Percentiles rank a stretch among this genome's conserved stretches.
Evolutionary conservation across 306 rosid genomes (phyloP).

Genomic region (Morella rubra): DNA sequence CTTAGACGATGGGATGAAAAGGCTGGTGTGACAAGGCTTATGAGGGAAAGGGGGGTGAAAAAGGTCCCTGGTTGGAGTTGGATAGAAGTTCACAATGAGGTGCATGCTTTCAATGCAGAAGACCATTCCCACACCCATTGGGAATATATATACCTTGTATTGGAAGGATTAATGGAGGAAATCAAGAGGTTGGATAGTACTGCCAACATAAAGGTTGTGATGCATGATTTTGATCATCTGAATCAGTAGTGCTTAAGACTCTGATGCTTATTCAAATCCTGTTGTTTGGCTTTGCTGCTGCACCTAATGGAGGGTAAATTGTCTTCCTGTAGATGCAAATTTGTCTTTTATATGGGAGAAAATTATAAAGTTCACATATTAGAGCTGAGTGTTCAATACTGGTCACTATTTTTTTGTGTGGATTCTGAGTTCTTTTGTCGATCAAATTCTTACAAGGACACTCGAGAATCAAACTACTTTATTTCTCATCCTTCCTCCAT

Average conservation of each 20-base stretch:
- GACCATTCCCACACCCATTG: slow-evolving; percentile 58
- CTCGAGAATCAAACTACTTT: too few relatives aligned
- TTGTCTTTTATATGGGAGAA: not conserved
- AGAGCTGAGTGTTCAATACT: not conserved
- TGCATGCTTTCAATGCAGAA: slow-evolving; percentile 80
- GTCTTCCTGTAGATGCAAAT: not conserved
- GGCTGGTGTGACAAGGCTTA: slow-evolving; percentile 65
- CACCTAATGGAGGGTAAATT: not conserved
- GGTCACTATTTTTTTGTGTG: not conserved
- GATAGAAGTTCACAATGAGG: slow-evolving; percentile 68
- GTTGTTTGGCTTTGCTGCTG: not conserved
- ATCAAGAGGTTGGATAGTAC: slow-evolving; percentile 30
- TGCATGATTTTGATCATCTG: slow-evolving; percentile 26
- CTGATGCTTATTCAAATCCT: not conserved
- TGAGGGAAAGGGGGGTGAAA: slow-evolving; percentile 74
- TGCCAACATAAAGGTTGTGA: slow-evolving; percentile 16
- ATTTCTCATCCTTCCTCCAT: too few relatives aligned
- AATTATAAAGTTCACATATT: not conserved
- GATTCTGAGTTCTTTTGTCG: too few relatives aligned
- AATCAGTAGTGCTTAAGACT: not conserved
- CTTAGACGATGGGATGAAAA: slow-evolving; percentile 66
- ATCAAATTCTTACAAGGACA: too few relatives aligned
- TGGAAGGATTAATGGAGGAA: slow-evolving; percentile 47
- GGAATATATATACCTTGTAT: slow-evolving; percentile 44
- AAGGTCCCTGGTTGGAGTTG: slow-evolving; percentile 92